A percentile compares a stretch with the other conserved stretches of the same genome.
Conservation (phyloP, 768 basidiomycete species). For the Kwoniella sp. region DNA sequence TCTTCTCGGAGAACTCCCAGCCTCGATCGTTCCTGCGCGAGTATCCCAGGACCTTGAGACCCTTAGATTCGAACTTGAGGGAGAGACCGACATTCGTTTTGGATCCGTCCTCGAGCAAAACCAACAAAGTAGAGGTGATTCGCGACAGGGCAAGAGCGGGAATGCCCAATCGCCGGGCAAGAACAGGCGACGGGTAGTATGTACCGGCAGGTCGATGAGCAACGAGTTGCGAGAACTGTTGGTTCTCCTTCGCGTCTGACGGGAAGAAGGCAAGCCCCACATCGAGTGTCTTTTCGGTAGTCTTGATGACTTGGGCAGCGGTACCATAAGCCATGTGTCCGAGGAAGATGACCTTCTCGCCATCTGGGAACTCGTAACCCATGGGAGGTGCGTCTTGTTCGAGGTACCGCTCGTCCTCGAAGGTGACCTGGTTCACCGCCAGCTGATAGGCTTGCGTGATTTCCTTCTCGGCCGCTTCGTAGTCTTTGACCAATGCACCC, state of each 20-base stretch:
- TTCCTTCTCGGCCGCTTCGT: slow-evolving; percentile 76
- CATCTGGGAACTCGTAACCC: slow-evolving; percentile 81
- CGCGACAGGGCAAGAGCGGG: slow-evolving; percentile 76
- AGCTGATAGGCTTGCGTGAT: slow-evolving; percentile 82
- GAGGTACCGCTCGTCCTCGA: slow-evolving; percentile 71
- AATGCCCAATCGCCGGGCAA: slow-evolving; percentile 68
- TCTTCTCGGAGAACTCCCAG: slow-evolving; percentile 93
- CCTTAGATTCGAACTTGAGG: slow-evolving; percentile 93
- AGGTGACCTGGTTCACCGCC: slow-evolving; percentile 69
- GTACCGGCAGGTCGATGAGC: slow-evolving; percentile 53
- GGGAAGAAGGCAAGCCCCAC: slow-evolving; percentile 89
- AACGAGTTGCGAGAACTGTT: slow-evolving; percentile 70
- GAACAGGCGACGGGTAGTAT: slow-evolving; percentile 76
- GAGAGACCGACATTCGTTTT: slow-evolving; percentile 90
- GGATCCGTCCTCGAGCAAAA: slow-evolving; percentile 65
- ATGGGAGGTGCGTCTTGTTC: slow-evolving; percentile 79
- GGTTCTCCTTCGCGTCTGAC: slow-evolving; percentile 72
- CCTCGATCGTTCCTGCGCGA: slow-evolving; percentile 72
- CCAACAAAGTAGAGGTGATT: slow-evolving; percentile 91
- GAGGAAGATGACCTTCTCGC: slow-evolving; percentile 90
- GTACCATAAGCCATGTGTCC: slow-evolving; percentile 94
- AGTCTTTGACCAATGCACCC: slow-evolving; percentile 92
- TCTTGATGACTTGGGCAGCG: slow-evolving; percentile 78
- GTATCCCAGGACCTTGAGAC: slow-evolving; percentile 87
- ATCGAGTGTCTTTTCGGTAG: slow-evolving; percentile 65